Evolutionary conservation across 2,329 filamentous ascomycete genomes (phyloP), one percentile per base, ranked within the genome.

Genomic region (Penicillium sp.): DNA sequence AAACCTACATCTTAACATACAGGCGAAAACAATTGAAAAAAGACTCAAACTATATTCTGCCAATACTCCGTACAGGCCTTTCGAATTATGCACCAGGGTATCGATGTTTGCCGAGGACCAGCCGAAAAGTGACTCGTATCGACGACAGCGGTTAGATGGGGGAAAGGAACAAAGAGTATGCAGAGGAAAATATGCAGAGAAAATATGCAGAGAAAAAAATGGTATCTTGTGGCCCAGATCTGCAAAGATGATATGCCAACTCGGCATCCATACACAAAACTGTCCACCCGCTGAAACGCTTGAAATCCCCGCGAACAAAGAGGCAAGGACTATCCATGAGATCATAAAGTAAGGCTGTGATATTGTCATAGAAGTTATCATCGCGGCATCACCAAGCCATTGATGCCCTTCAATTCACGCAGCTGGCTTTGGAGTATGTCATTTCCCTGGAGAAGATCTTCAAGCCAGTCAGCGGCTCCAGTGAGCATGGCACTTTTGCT

Each of bases 401-500:
- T 73, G 56, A 72, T 67, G 35, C 65, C 53, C 56, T 75, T 78
- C 52, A 82, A 65, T 38, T 77, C 72, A n/a, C 75, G 75, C 43
- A 88, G 70, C 70, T 83, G 81, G n/a, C 69, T 71, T 54, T 77
- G 77, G 50, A 91, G 71, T 26, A 77, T 70, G 53, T 85, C 77
- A 67, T 95, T 96, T 5, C 86, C 89, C 37, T 80, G 75, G 12
- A 91, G 73, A 19, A 95, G 69, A 16, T 87, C 83, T 60, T 92
- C 85, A n/a, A 96, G 75, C 80, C 88, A 95, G 61, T 90, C 87
- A 14, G 86, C 88, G 3, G 89, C 84, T 74, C 91, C 87, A 17
- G 83, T 81, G 37, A 96, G 79, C 71, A 91, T 88, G 8, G 85
- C 87, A 69, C 89, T 92, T 77, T 95, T 96, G 75, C 90, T 94